phyloP scores from a whole-genome alignment of 2,329 filamentous ascomycete genomes.

The Coniochaeta sp. region DNA sequence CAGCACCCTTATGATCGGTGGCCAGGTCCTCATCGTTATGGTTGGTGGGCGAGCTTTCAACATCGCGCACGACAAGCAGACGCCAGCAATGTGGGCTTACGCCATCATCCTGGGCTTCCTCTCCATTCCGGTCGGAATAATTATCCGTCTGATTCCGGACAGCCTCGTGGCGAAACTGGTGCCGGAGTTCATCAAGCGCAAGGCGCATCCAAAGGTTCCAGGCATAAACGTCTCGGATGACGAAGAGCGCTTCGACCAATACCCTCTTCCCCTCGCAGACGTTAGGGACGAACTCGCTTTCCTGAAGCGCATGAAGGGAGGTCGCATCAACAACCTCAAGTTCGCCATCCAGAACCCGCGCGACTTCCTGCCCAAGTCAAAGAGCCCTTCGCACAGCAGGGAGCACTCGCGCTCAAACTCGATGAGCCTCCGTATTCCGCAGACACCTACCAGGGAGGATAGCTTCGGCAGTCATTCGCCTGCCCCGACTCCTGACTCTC shows the following conservation, averaged over 20 bases:
- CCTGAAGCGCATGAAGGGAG: slow-evolving; percentile 72
- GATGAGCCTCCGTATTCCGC: slow-evolving; percentile 38
- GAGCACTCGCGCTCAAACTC: slow-evolving; percentile 60
- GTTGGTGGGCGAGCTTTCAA: slow-evolving; percentile 77
- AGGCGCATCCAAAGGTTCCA: slow-evolving; percentile 34
- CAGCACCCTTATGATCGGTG: slow-evolving; percentile 78
- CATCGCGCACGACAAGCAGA: slow-evolving; percentile 54
- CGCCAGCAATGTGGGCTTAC: slow-evolving; percentile 75
- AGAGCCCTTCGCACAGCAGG: slow-evolving; percentile 56
- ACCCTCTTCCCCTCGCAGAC: slow-evolving; percentile 65
- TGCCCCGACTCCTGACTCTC: slow-evolving; percentile 48
- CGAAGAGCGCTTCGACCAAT: slow-evolving; percentile 53
- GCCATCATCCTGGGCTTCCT: slow-evolving; percentile 75
- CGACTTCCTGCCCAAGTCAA: slow-evolving; percentile 56
- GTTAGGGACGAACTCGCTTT: slow-evolving; percentile 76
- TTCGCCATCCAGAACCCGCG: slow-evolving; percentile 71
- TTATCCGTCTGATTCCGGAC: slow-evolving; percentile 80
- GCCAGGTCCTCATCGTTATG: slow-evolving; percentile 84
- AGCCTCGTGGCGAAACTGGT: slow-evolving; percentile 47
- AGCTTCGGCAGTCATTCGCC: slow-evolving; percentile 31
- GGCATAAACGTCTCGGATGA: slow-evolving; percentile 58
- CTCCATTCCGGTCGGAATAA: slow-evolving; percentile 77
- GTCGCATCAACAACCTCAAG: slow-evolving; percentile 72
- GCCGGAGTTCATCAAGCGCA: slow-evolving; percentile 43
- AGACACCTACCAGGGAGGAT: slow-evolving; percentile 55